These are phyloP conservation scores for Macrophomina tecta DNA, from an alignment of 2,329 filamentous ascomycete species.

Conservation along the genomic window DNA sequence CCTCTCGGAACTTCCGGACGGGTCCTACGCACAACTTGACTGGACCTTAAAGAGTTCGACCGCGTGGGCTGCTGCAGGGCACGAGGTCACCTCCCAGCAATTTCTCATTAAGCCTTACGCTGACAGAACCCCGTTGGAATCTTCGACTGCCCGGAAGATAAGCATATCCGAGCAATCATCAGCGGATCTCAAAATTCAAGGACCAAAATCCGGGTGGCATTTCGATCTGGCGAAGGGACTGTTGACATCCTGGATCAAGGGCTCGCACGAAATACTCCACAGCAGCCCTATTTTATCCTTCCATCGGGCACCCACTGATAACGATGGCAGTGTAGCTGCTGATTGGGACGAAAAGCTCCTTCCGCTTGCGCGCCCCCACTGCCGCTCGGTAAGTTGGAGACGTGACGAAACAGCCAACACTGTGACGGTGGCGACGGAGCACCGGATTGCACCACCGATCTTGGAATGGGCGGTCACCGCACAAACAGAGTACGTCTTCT, in stretches of 20 bases:
- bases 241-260: background rate
- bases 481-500: background rate
- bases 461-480: background rate
- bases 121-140: background rate
- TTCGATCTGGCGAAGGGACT: background rate
- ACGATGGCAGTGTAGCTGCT: conserved; percentile 28
- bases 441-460: background rate
- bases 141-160: background rate
- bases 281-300: background rate
- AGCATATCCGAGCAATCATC: background rate
- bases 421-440: background rate
- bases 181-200: background rate
- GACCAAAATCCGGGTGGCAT: background rate
- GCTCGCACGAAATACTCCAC: background rate
- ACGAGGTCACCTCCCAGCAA: background rate
- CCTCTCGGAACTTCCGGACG: background rate
- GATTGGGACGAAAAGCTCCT: conserved; percentile 56
- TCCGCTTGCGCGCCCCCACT: background rate
- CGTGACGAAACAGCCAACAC: accelerated
- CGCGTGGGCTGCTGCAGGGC: background rate
- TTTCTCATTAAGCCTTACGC: background rate
- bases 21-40: background rate
- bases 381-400: background rate
- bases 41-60: background rate
- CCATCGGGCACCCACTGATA: background rate